phyloP scores from a whole-genome alignment of 2,329 filamentous ascomycete genomes.

The Beauveria varroae region DNA sequence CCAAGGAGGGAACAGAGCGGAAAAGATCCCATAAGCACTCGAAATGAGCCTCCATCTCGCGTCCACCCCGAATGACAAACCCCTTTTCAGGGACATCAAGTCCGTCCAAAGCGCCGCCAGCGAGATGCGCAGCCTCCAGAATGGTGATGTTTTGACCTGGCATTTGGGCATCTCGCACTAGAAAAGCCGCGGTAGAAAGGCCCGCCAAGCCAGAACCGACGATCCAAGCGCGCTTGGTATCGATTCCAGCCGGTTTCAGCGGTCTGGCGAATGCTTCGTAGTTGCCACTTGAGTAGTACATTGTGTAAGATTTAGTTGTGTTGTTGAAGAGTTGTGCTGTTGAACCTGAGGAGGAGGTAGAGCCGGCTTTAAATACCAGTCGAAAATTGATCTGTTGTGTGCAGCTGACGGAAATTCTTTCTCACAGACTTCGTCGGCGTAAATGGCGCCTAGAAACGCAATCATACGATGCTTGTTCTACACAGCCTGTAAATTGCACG shows the following conservation, averaged over 20 bases:
- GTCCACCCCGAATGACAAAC: conserved; percentile 25
- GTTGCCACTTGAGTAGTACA: neutral
- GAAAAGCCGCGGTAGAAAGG: neutral
- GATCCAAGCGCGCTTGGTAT: neutral
- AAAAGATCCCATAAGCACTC: conserved; percentile 22
- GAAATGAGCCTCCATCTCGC: conserved; percentile 24
- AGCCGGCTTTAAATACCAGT: neutral
- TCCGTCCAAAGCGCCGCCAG: conserved; percentile 22
- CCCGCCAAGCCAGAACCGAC: neutral
- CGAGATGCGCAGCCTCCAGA: neutral
- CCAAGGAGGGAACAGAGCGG: conserved; percentile 22
- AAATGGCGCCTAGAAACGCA: neutral
- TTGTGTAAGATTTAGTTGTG: neutral
- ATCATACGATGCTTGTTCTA: neutral
- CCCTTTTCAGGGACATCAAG: conserved; percentile 16
- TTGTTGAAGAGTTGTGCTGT: neutral
- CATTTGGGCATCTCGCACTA: neutral
- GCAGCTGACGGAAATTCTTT: neutral
- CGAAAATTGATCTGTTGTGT: neutral
- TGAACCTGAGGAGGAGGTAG: neutral
- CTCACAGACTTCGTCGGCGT: neutral
- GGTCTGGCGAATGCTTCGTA: neutral
- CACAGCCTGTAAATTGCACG: neutral
- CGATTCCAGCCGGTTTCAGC: neutral
- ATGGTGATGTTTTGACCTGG: neutral